Percentiles rank a stretch among this genome's conserved stretches.
These are phyloP conservation scores for Alternaria dauci DNA, from an alignment of 2,329 filamentous ascomycete genomes.

Conservation along the genomic window DNA sequence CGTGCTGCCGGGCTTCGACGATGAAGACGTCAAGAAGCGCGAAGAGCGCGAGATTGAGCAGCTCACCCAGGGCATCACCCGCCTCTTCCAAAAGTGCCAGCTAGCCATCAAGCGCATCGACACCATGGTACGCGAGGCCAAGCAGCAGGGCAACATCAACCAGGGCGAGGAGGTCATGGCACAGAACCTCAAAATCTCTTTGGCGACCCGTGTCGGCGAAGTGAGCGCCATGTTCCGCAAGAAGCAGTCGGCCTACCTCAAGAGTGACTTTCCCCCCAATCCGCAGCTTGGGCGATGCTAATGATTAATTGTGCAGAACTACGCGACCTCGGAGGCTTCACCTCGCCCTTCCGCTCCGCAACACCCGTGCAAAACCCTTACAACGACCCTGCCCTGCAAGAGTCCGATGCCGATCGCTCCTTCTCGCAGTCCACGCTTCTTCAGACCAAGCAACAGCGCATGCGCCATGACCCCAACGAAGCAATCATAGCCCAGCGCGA, in stretches of 20 bases:
- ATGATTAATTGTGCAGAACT: constrained; percentile 45
- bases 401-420: constrained; percentile 91
- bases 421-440: constrained; percentile 91
- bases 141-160: constrained; percentile 74
- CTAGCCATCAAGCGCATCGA: constrained; percentile 88
- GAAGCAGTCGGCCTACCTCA: constrained; percentile 95
- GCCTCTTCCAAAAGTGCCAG: constrained; percentile 88
- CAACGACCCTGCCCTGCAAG: constrained; percentile 80
- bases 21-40: constrained; percentile 84
- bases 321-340: constrained; percentile 57
- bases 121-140: constrained; percentile 82
- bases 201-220: constrained; percentile 88
- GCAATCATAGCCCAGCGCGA: constrained; percentile 88
- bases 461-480: constrained; percentile 73
- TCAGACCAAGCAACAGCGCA: constrained; percentile 71
- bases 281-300: constrained; percentile 15
- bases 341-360: constrained; percentile 56
- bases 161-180: constrained; percentile 94
- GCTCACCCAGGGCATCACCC: constrained; percentile 89
- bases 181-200: constrained; percentile 90
- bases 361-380: constrained; percentile 68
- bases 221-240: constrained; percentile 92
- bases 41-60: constrained; percentile 92
- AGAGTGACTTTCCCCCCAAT: constrained; percentile 68
- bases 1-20: constrained; percentile 93